These are phyloP conservation scores for Penicillium hesseltinei DNA, from an alignment of 2,329 filamentous ascomycete species.

Conservation along the genomic window DNA sequence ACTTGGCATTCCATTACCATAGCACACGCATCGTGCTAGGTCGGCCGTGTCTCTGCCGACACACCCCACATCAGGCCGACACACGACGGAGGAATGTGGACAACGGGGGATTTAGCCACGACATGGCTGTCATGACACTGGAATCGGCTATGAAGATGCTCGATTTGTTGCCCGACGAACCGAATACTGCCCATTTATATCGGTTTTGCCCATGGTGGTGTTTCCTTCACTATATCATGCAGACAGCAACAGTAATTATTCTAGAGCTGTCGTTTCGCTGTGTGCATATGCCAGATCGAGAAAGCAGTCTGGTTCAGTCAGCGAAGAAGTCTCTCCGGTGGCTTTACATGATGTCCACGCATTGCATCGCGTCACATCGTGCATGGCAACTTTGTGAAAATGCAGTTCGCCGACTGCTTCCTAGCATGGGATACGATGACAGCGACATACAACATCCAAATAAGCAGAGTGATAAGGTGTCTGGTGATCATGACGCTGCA, in stretches of 20 bases:
- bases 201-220: conserved; percentile 41
- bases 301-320: too few species aligned
- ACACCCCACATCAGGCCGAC: too few species aligned
- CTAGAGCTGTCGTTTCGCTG: conserved; percentile 38
- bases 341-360: too few species aligned
- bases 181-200: conserved; percentile 32
- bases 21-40: too few species aligned
- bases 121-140: conserved; percentile 19
- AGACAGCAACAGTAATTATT: conserved; percentile 38
- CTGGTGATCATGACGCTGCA: neutral
- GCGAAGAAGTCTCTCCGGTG: too few species aligned
- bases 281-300: too few species aligned
- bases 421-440: conserved; percentile 17
- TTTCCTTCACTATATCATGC: conserved; percentile 41
- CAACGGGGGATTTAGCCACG: too few species aligned
- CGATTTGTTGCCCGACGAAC: conserved; percentile 36
- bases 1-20: too few species aligned
- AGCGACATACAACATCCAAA: conserved; percentile 1
- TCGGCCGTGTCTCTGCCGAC: too few species aligned
- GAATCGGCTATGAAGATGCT: conserved; percentile 37
- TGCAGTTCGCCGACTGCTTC: conserved; percentile 21
- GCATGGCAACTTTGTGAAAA: conserved; percentile 34
- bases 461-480: neutral
- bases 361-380: conserved; percentile 28
- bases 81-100: too few species aligned